Evolutionary conservation across 768 basidiomycete species (phyloP), one percentile per base, ranked within the genome.

Genomic region (Cystofilobasidium macerans): DNA sequence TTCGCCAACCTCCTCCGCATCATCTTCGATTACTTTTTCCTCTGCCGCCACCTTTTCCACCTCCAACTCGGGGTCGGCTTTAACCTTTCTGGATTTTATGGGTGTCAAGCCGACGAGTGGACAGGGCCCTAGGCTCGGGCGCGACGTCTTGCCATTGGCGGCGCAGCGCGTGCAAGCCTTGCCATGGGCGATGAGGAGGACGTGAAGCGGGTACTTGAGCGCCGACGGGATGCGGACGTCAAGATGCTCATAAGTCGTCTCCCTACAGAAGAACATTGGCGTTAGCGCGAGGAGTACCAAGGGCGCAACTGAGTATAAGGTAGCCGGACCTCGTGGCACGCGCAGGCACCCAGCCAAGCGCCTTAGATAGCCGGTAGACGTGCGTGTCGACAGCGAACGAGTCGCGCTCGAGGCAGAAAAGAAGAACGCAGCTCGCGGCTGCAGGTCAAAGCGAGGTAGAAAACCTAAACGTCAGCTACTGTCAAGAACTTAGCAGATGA

Each of bases 351-450:
- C 65, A 67, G 16, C 60, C 60, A n/a, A 67, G 65, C 12, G 60
- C 45, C 53, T 67, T 61, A 3, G 65, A 67, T 14, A 67, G 53
- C 28, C 65, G 35, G 53, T 56, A 67, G 40, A 67, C 65, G 59
- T 67, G 65, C 54, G 65, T 67, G 35, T 67, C 65, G 40, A 67
- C 65, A 3, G 65, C 65, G 54, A 67, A 67, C 16, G 60, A 61
- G 28, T 67, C 65, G 12, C 65, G 38, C 4, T 43, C 61, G 60
- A 67, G 60, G 40, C 65, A 67, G 32, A 67, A 67, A n/a, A 67
- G 42, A 16, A 67, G 60, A 1, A 67, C 65, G 36, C 65, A 67
- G 22, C 58, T 61, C 1, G 65, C 65, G 1, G 65, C 64, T 65
- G 64, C 18, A 35, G 59, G 36, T 48, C 28, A 35, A 35, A 42